phyloP scores from a whole-genome alignment of 129 eudicot species.

The Apium graveolens region DNA sequence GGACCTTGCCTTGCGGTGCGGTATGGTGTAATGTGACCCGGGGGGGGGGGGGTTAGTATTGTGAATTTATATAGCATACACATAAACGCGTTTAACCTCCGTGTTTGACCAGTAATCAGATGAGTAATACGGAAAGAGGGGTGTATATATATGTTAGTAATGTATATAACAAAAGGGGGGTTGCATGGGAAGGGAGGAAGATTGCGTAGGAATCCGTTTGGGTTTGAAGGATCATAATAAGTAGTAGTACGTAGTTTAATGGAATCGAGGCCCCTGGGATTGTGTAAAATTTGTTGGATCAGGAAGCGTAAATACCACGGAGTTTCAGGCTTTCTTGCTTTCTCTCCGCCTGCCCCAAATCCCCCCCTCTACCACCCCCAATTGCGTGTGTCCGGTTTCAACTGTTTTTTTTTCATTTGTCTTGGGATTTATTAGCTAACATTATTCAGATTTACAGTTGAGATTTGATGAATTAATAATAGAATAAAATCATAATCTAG shows the following conservation, averaged over 20 bases:
- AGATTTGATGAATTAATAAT: too few relatives aligned
- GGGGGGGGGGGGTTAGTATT: not conserved
- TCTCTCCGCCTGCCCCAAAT: conserved; percentile 8
- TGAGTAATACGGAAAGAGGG: not conserved
- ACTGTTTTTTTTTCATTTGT: too few relatives aligned
- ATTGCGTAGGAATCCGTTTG: conserved; percentile 29
- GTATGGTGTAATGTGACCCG: conserved; percentile 9
- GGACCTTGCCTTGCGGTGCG: conserved; percentile 13
- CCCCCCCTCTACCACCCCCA: not conserved
- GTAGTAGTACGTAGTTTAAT: not conserved
- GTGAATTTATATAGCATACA: not conserved
- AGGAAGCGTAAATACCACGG: conserved; percentile 23
- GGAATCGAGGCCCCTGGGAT: conserved; percentile 17
- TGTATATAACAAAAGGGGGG: not conserved
- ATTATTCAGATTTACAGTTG: too few relatives aligned
- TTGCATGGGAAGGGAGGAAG: conserved; percentile 10
- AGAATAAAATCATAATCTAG: too few relatives aligned
- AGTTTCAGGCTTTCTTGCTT: conserved; percentile 16
- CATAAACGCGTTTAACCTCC: conserved; percentile 5
- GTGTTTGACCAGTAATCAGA: conserved; percentile 29
- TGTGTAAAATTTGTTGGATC: conserved; percentile 25
- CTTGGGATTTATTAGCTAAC: too few relatives aligned
- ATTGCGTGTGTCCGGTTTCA: not conserved
- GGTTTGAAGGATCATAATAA: not conserved
- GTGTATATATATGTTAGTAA: not conserved